Evolutionary conservation across 306 rosid genomes (phyloP), one percentile per base, ranked within the genome.

Genomic region (Acacia confusa): DNA sequence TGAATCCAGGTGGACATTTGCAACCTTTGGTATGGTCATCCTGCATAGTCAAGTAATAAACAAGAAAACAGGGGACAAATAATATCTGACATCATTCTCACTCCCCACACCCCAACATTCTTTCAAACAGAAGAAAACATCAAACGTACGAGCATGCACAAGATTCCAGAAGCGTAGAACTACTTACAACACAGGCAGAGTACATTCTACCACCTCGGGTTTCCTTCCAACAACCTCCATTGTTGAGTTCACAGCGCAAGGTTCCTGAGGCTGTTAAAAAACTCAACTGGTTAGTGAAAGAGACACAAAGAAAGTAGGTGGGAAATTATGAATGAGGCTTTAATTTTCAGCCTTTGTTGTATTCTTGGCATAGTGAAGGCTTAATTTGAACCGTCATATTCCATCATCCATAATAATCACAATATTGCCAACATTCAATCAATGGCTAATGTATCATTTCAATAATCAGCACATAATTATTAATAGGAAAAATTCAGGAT

Each of bases 191-290:
- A 87, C 99, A 95, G 24, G 99, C 99, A 80, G 99, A 95, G 92
- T 85, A 93, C 52, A 92, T 80, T 73, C 77, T 82, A 48, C 96
- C 85, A 34, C 77, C 70, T 87, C 12, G 87, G 73, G 90, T 77
- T 82, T 82, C 84, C 85, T 87, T 92, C 99, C 99, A 95, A 85
- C 99, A 95, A 76, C 99, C 99, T 74, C 97, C 99, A 75, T 95
- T 93, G 88, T 92, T 87, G 71, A 93, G 40, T 83, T 84, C 92
- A 89, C 99, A 95, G 78, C 91, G 91, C 85, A 92, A 86, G 30
- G 92, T 81, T 76, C 91, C 97, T 4, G 94, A 81, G 77, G 98
- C 97, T 93, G 90, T 86, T 71, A 55, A 48, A 24, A 72, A 72
- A 53, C 65, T 65, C 75, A 40, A 57, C 14, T 58, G 34, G 44